Percentiles rank a stretch among this genome's conserved stretches.
phyloP scores from a whole-genome alignment of 108 stramenopile genomes.

The Skeletonema menzelii region DNA sequence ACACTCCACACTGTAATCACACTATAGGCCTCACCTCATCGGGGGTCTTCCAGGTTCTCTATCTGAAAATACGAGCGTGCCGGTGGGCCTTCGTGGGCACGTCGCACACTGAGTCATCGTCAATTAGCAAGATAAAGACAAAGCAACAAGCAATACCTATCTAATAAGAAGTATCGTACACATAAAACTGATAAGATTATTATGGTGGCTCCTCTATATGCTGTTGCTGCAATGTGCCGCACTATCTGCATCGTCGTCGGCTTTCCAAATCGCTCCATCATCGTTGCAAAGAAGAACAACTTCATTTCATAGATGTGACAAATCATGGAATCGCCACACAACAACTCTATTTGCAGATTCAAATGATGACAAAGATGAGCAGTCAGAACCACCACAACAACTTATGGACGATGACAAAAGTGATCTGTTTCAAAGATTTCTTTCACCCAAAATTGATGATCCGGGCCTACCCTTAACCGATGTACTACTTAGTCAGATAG shows the following conservation, averaged over 20 bases:
- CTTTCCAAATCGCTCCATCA: neutral
- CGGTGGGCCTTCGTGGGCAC: too few relatives aligned
- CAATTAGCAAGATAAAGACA: too few relatives aligned
- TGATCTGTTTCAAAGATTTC: slow-evolving; percentile 48
- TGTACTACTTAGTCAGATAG: slow-evolving; percentile 64
- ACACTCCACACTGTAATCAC: too few relatives aligned
- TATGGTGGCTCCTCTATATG: neutral
- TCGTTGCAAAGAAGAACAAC: neutral
- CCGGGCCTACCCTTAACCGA: slow-evolving; percentile 72
- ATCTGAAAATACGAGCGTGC: too few relatives aligned
- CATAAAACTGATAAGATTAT: too few relatives aligned
- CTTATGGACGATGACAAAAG: neutral
- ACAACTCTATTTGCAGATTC: slow-evolving; percentile 1
- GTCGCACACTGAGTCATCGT: too few relatives aligned
- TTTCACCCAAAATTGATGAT: slow-evolving; percentile 74
- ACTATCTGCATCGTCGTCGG: neutral
- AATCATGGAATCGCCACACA: neutral
- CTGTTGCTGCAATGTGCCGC: neutral
- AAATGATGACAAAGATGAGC: neutral
- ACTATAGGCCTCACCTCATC: too few relatives aligned
- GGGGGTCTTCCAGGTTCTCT: too few relatives aligned
- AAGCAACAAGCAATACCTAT: too few relatives aligned
- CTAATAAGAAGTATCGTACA: too few relatives aligned
- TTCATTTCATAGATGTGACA: too few relatives aligned
- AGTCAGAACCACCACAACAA: too few relatives aligned